Conservation (phyloP, 768 basidiomycete species). For the Lactarius evosmus region DNA sequence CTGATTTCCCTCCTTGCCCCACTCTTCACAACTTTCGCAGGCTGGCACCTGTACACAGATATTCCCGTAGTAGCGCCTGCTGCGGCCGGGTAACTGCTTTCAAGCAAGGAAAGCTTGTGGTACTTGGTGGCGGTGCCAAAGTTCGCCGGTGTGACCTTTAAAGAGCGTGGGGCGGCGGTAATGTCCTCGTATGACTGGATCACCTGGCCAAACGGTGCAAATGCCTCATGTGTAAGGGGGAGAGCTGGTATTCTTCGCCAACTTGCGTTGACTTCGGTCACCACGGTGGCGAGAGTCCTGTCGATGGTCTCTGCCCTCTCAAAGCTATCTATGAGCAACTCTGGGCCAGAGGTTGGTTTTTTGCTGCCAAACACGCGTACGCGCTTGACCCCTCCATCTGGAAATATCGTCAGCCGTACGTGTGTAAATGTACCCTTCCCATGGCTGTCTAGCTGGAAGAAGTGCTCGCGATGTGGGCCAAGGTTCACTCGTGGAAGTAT, state of each 20-base stretch:
- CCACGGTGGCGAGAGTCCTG: neutral
- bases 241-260: slow-evolving; percentile 47
- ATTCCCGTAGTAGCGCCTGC: slow-evolving; percentile 61
- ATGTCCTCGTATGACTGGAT: slow-evolving; percentile 80
- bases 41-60: slow-evolving; percentile 82
- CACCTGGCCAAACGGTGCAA: slow-evolving; percentile 86
- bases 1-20: slow-evolving; percentile 55
- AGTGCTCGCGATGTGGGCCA: slow-evolving; percentile 87
- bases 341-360: slow-evolving; percentile 31
- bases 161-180: slow-evolving; percentile 57
- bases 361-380: slow-evolving; percentile 76
- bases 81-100: slow-evolving; percentile 59
- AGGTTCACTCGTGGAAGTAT: slow-evolving; percentile 77
- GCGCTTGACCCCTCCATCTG: slow-evolving; percentile 94
- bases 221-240: slow-evolving; percentile 80
- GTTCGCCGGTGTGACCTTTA: slow-evolving; percentile 79
- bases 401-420: slow-evolving; percentile 83
- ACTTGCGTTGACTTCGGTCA: neutral
- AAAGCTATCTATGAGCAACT: neutral
- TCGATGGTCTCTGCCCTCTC: slow-evolving; percentile 3
- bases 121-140: slow-evolving; percentile 89
- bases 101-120: slow-evolving; percentile 80
- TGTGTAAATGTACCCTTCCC: slow-evolving; percentile 66
- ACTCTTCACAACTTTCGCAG: slow-evolving; percentile 42
- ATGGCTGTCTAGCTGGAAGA: slow-evolving; percentile 75